phyloP scores from a whole-genome alignment of 192 early-diverging fungal genomes.

The Backusella mclennaniae region DNA sequence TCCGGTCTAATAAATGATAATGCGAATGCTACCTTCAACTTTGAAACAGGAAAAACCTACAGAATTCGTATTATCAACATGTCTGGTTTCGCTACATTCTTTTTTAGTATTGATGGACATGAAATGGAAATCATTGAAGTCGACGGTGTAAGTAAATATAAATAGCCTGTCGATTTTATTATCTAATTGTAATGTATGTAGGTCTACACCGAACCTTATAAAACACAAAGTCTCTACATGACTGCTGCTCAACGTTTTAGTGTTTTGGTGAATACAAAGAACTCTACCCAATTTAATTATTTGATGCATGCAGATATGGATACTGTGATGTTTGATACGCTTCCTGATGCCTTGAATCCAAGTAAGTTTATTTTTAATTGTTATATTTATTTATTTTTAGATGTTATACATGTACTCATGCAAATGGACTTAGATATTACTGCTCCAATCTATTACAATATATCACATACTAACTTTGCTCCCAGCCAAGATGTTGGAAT shows the following conservation, averaged over 20 bases:
- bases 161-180: background rate
- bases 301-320: slow-evolving; percentile 74
- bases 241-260: slow-evolving; percentile 79
- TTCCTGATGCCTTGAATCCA: slow-evolving; percentile 53
- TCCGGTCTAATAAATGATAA: slow-evolving; percentile 64
- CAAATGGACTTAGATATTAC: slow-evolving; percentile 42
- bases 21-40: slow-evolving; percentile 48
- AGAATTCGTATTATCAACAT: slow-evolving; percentile 83
- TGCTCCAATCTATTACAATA: slow-evolving; percentile 56
- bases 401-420: background rate
- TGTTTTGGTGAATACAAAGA: slow-evolving; percentile 73
- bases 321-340: slow-evolving; percentile 69
- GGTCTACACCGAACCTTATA: slow-evolving; percentile 55
- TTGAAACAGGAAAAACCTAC: slow-evolving; percentile 79
- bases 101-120: slow-evolving; percentile 80
- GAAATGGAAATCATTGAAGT: slow-evolving; percentile 77
- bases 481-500: slow-evolving; percentile 17
- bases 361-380: slow-evolving; percentile 27
- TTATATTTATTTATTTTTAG: background rate
- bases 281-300: slow-evolving; percentile 63
- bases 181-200: background rate
- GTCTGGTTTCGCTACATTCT: slow-evolving; percentile 74
- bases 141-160: slow-evolving; percentile 48
- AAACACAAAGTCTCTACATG: slow-evolving; percentile 54
- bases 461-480: slow-evolving; percentile 28